Evolutionary conservation across 129 eudicot genomes (phyloP).

Genomic region (Tagetes patula): DNA sequence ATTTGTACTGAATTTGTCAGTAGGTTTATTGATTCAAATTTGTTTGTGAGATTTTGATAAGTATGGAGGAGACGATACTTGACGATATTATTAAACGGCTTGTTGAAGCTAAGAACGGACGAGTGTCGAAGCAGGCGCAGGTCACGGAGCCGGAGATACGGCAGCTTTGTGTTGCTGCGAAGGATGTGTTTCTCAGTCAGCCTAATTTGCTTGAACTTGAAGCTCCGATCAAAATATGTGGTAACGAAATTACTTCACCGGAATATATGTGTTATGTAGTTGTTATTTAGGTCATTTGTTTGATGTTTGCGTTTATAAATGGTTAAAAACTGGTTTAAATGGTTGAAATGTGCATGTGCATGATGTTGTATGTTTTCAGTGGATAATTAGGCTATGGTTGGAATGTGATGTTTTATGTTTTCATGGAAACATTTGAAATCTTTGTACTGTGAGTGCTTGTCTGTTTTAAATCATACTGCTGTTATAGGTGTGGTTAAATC

Average conservation of each 20-base stretch:
- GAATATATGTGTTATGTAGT: neutral
- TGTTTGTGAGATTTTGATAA: neutral
- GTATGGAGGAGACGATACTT: constrained; percentile 57
- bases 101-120: constrained; percentile 53
- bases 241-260: constrained; percentile 32
- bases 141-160: constrained; percentile 64
- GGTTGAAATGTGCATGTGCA: constrained; percentile 14
- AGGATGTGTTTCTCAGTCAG: constrained; percentile 65
- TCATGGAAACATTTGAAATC: neutral
- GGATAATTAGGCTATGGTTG: neutral
- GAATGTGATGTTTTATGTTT: neutral
- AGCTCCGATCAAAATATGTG: constrained; percentile 85
- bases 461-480: neutral
- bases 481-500: neutral
- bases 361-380: neutral
- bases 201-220: constrained; percentile 81
- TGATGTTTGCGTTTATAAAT: neutral
- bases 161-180: constrained; percentile 60
- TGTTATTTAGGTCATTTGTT: constrained; percentile 9
- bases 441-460: neutral
- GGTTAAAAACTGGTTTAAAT: neutral
- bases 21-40: neutral
- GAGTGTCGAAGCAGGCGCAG: constrained; percentile 61
- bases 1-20: neutral
- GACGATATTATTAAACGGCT: constrained; percentile 60